Base-by-base conservation (phyloP, 2,329 filamentous ascomycete genomes). In the Pseudocercospora vitis region DNA sequence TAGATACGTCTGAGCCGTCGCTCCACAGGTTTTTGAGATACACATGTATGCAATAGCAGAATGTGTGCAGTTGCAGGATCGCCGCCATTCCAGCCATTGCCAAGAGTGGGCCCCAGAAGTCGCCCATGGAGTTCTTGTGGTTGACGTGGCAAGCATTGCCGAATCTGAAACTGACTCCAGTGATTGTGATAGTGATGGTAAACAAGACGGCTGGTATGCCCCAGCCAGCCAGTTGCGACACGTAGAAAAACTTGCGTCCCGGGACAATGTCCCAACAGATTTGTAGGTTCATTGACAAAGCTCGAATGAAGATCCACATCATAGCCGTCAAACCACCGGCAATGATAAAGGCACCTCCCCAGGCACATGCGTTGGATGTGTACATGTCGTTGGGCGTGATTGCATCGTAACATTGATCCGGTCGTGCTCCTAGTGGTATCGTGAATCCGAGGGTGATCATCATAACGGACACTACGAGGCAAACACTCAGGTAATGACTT, bases 231-330 rank as follows among this genome's bases (percentile, higher is more conserved):
- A 81, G 79, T 66, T 96, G 85, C 2, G 92, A 85, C 60, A 83
- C 81, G 77, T 89, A 90, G 84, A 96, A 96, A 73, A 96, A 97
- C 65, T 81, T 88, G 39, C 85, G 82, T 32, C 94, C 94, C 3
- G 95, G 88, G 6, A 92, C 84, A 28, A 95, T 81, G 71, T 97
- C 91, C 94, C 94, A 99, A 77, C 91, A 96, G 60, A 99, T 96
- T 48, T 62, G 94, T 21, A 99, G 83, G 72, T 99, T 94, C 64
- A 99, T 86, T 3, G 91, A 95, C 28, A 97, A 75, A 0, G 92
- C 88, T 59, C 94, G 85, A 56, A 96, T 80, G 69, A 96, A 95
- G 59, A 91, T 82, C 92, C 94, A 99, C 71, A 95, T 85, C 26
- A 90, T 83, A 40, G 86, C 88, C 24, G 84, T 81, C 80, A 91